Evolutionary conservation across 371 early-diverging fungal species (phyloP), one percentile per base, ranked within the genome.

Genomic region (Mortierella sp.): DNA sequence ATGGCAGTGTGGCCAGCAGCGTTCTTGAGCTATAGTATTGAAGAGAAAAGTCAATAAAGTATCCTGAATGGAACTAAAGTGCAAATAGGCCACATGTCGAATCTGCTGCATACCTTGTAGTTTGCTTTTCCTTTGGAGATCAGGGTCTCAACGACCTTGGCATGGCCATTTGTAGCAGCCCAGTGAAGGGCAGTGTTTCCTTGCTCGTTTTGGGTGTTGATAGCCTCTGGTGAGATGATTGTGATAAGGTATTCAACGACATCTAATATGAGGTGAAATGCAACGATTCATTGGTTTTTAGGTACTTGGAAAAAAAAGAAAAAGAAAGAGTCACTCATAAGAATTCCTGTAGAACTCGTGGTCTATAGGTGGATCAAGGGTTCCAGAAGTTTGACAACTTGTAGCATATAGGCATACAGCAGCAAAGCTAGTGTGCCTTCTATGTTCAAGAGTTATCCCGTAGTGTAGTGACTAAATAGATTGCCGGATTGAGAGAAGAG

Each of bases 121-220:
- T 92, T 88, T 40, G 88, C 91, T 39, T 72, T 75, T 57, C 86
- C 97, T 88, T 74, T 72, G 26, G 83, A 76, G 16, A 93, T 86
- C 69, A 96, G 77, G 39, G 85, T 9, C 75, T 92, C 83, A 11
- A 93, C 94, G 22, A 88, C 87, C 64, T 90, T 89, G 67, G 85
- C 69, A 60, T 94, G 92, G 6, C 96, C 96, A 81, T 95, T 97
- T 37, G 95, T 81, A 9, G 95, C 93, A 54, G 95, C 94, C 96
- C 96, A 96, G 80, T 97, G 97, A 60, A 97, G 87, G 26, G 97
- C 89, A 18, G 96, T 93, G 70, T 93, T 93, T 62, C 94, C 95
- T 76, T 93, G 89, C 12, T 87, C 87, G 74, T 93, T 94, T 68
- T 86, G 87, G 35, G 83, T 74, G 72, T 94, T 88, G 63, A 94